Evolutionary conservation across 768 basidiomycete species (phyloP).

Genomic region (Tricholoma saponaceum): DNA sequence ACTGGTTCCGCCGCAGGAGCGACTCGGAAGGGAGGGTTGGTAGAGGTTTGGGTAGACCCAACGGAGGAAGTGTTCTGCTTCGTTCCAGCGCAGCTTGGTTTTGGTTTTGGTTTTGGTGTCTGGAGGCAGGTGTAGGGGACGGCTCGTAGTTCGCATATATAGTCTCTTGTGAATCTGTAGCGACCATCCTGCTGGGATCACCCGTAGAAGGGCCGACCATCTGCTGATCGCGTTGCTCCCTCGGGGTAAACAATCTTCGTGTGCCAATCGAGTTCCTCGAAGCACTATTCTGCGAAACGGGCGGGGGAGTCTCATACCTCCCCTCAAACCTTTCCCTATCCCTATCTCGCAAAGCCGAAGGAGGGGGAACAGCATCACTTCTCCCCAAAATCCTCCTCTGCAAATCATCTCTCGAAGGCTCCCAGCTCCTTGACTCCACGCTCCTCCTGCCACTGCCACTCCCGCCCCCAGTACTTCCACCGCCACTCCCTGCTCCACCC

Average conservation of each 20-base stretch:
- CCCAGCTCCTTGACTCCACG: conserved; percentile 55
- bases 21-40: conserved; percentile 52
- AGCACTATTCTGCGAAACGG: neutral
- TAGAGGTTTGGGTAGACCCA: conserved; percentile 56
- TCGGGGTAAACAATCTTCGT: conserved; percentile 53
- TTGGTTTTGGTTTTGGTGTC: conserved; percentile 7
- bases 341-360: conserved; percentile 21
- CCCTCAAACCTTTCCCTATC: conserved; percentile 11
- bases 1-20: conserved; percentile 17
- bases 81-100: conserved; percentile 30
- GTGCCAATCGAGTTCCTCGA: conserved; percentile 14
- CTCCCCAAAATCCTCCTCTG: conserved; percentile 31
- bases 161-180: conserved; percentile 41
- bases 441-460: conserved; percentile 41
- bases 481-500: conserved; percentile 12
- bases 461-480: conserved; percentile 23
- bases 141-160: conserved; percentile 35
- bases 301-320: conserved; percentile 20
- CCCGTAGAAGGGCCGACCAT: conserved; percentile 3
- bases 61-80: conserved; percentile 40
- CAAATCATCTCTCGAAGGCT: conserved; percentile 37
- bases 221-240: conserved; percentile 49
- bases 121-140: conserved; percentile 41
- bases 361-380: conserved; percentile 27
- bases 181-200: conserved; percentile 20